Evolutionary conservation across 352 stramenopile genomes (phyloP).

Genomic region (Pythium aristosporum): DNA sequence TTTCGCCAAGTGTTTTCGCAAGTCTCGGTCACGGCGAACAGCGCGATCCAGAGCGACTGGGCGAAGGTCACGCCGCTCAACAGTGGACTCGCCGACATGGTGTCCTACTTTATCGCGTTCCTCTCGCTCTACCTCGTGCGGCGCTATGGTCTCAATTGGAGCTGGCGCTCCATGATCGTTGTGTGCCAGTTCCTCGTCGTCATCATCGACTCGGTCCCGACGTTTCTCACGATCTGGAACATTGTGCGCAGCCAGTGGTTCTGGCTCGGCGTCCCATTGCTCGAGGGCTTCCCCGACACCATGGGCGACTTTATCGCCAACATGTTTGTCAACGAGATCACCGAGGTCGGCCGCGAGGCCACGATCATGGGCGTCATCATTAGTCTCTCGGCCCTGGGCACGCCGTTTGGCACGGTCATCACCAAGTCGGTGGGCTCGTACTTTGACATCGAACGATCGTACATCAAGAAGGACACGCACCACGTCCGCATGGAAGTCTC

Average conservation of each 20-base stretch:
- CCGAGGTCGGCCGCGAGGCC: constrained; percentile 44
- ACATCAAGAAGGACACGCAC: constrained; percentile 20
- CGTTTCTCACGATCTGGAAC: constrained; percentile 64
- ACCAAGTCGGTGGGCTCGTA: constrained; percentile 55
- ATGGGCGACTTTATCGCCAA: constrained; percentile 44
- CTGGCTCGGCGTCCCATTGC: constrained; percentile 57
- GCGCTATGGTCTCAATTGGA: constrained; percentile 52
- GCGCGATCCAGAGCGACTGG: constrained; percentile 50
- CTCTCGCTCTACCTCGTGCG: constrained; percentile 37
- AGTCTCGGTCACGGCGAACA: constrained; percentile 48
- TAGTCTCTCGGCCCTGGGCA: constrained; percentile 38
- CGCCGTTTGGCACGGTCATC: constrained; percentile 50
- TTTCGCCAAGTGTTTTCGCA: constrained; percentile 35
- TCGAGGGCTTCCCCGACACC: constrained; percentile 45
- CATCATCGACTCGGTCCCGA: constrained; percentile 43
- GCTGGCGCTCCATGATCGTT: constrained; percentile 44
- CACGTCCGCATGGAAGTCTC: constrained; percentile 47
- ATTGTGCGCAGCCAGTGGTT: constrained; percentile 69
- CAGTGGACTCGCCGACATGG: constrained; percentile 43
- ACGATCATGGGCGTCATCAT: constrained; percentile 47
- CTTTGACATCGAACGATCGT: constrained; percentile 42
- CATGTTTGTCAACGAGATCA: constrained; percentile 56
- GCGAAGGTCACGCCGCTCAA: constrained; percentile 59
- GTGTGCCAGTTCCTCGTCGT: constrained; percentile 41
- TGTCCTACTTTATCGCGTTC: constrained; percentile 40